Base-by-base conservation (phyloP, 495 filamentous ascomycete species). In the Penicillium paradoxum region DNA sequence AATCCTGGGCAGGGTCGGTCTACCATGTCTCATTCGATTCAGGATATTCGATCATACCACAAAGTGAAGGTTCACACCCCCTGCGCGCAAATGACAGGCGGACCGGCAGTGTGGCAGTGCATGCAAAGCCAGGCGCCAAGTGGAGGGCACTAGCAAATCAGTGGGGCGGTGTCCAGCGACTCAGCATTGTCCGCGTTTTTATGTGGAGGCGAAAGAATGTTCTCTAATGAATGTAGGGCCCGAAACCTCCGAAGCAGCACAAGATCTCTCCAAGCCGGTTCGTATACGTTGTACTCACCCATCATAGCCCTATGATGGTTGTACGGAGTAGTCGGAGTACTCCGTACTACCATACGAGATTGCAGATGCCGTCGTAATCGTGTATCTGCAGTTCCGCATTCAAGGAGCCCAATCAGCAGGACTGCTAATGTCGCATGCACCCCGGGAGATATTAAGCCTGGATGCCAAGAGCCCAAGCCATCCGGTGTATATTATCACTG, bases 81-180 rank as follows among this genome's bases (percentile, higher is more conserved):
- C 49, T 51, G 21, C 39, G 49, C 57, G 57, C 55, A 66, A 67
- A 61, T 70, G 70, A 71, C 67, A 70, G 39, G 65, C 60, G 57
- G 60, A 54, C 55, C 60, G 54, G 18, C 64, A 72, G 52, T 71
- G 71, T 74, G 71, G 71, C 71, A 74, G 71, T 74, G 71, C 71
- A 72, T 71, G 71, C 69, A 72, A 41, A 56, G 63, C 60, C 59
- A 63, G 57, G 41, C 46, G 42, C 55, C 42, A 66, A 64, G 63
- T 66, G 61, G 63, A 44, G 44, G 22, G n/a, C 55, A 21, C 56
- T 62, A 64, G 58, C 43, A 59, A 60, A 61, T 62, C 63, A 62
- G 63, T 64, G 63, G 63, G 43, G 53, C 57, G 11, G n/a, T 22
- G 30, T 32, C 17, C 56, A 45, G 57, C 58, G 57, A 63, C 60